These are phyloP conservation scores for Gossypium sturtianum DNA, from an alignment of 345 rosid genomes.

Conservation along the genomic window DNA sequence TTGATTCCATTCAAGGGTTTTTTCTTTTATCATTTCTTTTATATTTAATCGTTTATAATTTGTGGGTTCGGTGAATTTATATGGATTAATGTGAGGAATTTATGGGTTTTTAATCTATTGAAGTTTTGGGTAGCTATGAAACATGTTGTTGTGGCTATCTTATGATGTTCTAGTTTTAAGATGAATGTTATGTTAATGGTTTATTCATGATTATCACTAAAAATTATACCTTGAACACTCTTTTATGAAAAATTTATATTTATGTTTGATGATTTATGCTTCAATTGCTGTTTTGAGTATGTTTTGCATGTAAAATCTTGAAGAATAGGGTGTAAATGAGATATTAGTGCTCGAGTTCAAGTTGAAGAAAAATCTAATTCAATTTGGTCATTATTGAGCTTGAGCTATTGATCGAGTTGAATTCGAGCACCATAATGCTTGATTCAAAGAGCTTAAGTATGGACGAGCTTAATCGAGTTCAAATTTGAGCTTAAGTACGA, in stretches of 20 bases:
- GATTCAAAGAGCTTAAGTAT: too few species aligned
- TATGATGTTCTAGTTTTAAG: too few species aligned
- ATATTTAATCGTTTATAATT: not conserved
- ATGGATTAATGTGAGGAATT: slow-evolving; percentile 8
- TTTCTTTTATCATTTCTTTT: not conserved
- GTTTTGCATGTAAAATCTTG: not conserved
- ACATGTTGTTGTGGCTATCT: not conserved
- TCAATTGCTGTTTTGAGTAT: not conserved
- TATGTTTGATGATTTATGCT: not conserved
- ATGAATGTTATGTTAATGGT: too few species aligned
- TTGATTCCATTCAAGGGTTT: slow-evolving; percentile 1
- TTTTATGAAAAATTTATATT: not conserved
- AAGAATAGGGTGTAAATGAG: too few species aligned
- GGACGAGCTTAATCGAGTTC: too few species aligned
- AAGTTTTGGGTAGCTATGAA: not conserved
- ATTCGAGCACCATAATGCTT: too few species aligned
- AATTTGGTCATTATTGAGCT: too few species aligned
- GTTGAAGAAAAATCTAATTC: too few species aligned
- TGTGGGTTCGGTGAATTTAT: not conserved
- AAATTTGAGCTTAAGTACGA: too few species aligned
- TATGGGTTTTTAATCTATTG: not conserved
- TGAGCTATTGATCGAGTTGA: too few species aligned
- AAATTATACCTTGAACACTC: not conserved
- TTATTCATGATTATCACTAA: too few species aligned
- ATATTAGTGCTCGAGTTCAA: too few species aligned